A percentile compares a stretch with the other conserved stretches of the same genome.
Conservation (phyloP, 257 asterid species). For the Haberlea rhodopensis region DNA sequence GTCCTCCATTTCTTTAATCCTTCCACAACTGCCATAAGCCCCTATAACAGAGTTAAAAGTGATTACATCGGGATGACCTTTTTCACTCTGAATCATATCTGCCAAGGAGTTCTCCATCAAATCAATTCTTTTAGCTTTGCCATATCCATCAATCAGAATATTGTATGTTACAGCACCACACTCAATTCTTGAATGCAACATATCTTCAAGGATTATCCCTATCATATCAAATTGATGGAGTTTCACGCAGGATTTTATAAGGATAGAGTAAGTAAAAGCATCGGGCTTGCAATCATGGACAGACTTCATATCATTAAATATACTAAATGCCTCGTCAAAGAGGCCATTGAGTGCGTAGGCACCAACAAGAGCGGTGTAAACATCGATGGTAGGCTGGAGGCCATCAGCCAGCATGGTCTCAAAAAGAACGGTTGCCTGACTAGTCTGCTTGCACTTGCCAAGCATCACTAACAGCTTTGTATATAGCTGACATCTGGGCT, state of each 20-base stretch:
- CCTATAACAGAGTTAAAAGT: slow-evolving; percentile 79
- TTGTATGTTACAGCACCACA: slow-evolving; percentile 57
- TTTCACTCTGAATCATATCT: slow-evolving; percentile 63
- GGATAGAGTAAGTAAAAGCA: slow-evolving; percentile 73
- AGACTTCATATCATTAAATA: slow-evolving; percentile 61
- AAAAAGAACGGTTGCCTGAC: slow-evolving; percentile 62
- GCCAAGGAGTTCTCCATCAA: slow-evolving; percentile 61
- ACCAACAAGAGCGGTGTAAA: slow-evolving; percentile 78
- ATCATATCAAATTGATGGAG: slow-evolving; percentile 52
- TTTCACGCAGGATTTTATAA: slow-evolving; percentile 63
- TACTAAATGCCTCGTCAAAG: slow-evolving; percentile 55
- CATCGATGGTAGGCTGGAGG: slow-evolving; percentile 64
- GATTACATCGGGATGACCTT: slow-evolving; percentile 59
- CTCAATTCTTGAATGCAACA: slow-evolving; percentile 59
- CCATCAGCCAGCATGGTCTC: slow-evolving; percentile 71
- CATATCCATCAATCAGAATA: slow-evolving; percentile 80
- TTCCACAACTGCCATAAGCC: slow-evolving; percentile 66
- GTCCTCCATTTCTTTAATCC: slow-evolving; percentile 72
- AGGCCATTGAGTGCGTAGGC: slow-evolving; percentile 67
- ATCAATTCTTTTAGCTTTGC: slow-evolving; percentile 66
- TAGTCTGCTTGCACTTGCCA: slow-evolving; percentile 82
- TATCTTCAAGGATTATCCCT: slow-evolving; percentile 50
- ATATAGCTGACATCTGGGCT: slow-evolving; percentile 69
- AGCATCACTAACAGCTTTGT: slow-evolving; percentile 79
- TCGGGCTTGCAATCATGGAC: slow-evolving; percentile 64